Evolutionary conservation across 441 rosid genomes (phyloP).

Genomic region (Syzygium syzygioides): DNA sequence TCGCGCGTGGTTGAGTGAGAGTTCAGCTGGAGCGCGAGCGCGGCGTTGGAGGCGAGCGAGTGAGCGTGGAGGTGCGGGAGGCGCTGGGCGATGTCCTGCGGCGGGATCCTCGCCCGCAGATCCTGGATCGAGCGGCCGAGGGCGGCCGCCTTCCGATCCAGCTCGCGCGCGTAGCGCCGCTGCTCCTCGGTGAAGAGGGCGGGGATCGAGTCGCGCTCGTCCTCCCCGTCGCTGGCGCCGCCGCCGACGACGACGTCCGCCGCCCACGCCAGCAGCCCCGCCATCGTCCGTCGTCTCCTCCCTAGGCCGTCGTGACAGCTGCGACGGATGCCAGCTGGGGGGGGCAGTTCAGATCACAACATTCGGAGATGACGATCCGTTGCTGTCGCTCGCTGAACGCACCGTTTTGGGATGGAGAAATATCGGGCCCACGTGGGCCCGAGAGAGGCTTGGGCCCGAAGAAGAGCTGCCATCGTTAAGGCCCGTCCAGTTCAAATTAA

Average conservation of each 20-base stretch:
- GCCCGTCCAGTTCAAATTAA: neutral
- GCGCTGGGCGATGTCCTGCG: conserved; percentile 81
- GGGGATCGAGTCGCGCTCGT: conserved; percentile 24
- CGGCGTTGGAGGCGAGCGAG: conserved; percentile 86
- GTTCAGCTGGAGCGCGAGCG: conserved; percentile 82
- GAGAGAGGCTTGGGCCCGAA: neutral
- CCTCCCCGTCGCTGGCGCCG: conserved; percentile 28
- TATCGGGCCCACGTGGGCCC: neutral
- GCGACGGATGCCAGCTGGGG: neutral
- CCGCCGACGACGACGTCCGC: conserved; percentile 6
- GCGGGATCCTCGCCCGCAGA: conserved; percentile 79
- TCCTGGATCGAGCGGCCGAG: conserved; percentile 80
- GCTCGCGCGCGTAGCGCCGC: conserved; percentile 53
- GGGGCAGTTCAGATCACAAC: neutral
- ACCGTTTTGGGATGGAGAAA: neutral
- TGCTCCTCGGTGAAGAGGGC: conserved; percentile 46
- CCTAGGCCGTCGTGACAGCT: fast-evolving
- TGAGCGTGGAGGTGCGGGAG: conserved; percentile 89
- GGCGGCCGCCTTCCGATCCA: conserved; percentile 54
- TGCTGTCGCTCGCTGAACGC: neutral
- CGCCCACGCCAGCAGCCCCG: conserved; percentile 4
- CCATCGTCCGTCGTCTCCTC: neutral
- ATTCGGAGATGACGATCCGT: neutral
- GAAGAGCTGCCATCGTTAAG: neutral
- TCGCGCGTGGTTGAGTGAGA: conserved; percentile 90